Conservation (phyloP, 75 land plant genomes). For the Selaginella tamariscina region DNA sequence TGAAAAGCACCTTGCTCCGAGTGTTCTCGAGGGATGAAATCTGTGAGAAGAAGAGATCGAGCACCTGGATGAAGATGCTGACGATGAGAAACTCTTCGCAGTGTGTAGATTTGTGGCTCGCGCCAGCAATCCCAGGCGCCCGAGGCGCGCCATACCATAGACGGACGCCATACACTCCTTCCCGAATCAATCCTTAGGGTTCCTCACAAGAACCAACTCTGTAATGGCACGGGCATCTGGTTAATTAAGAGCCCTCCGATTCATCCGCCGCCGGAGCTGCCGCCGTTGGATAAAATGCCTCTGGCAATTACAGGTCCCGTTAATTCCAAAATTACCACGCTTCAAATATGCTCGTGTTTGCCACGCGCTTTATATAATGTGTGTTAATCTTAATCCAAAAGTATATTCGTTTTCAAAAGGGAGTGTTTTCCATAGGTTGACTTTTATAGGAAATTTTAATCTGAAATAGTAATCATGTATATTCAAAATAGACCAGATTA, state of each 20-base stretch:
- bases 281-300: not conserved
- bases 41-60: not conserved
- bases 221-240: too few species aligned
- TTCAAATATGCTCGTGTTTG: too few species aligned
- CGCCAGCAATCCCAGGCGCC: not conserved
- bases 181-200: not conserved
- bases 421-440: too few species aligned
- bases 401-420: too few species aligned
- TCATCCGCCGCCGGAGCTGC: not conserved
- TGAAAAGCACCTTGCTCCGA: not conserved
- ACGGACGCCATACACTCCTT: not conserved
- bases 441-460: too few species aligned
- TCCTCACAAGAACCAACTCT: not conserved
- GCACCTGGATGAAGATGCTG: not conserved
- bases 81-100: not conserved
- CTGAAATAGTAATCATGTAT: too few species aligned
- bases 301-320: too few species aligned
- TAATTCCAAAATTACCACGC: too few species aligned
- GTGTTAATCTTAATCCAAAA: too few species aligned
- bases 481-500: too few species aligned
- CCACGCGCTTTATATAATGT: too few species aligned
- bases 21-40: too few species aligned
- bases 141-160: not conserved
- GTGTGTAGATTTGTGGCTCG: not conserved
- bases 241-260: not conserved